Conservation (phyloP, 2,329 filamentous ascomycete species). For the Aspergillus sclerotialis region DNA sequence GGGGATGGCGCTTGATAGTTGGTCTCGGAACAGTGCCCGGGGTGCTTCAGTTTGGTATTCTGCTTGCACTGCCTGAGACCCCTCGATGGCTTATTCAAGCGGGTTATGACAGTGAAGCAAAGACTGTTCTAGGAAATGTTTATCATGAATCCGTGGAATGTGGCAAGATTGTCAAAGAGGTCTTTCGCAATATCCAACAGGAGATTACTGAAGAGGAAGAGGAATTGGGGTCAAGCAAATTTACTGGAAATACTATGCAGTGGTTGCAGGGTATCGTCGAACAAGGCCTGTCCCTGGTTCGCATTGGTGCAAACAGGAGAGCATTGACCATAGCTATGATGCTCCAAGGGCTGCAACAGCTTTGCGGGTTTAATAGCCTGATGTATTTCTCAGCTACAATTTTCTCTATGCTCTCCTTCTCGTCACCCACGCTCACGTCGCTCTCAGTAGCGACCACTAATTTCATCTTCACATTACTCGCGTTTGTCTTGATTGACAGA, state of each 20-base stretch:
- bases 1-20: conserved; percentile 87
- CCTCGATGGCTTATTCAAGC: conserved; percentile 78
- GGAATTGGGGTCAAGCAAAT: conserved; percentile 21
- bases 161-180: conserved; percentile 46
- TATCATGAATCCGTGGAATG: conserved; percentile 46
- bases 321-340: conserved; percentile 80
- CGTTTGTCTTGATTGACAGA: conserved; percentile 69
- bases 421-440: conserved; percentile 70
- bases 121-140: conserved; percentile 57
- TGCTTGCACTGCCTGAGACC: conserved; percentile 75
- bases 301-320: conserved; percentile 48
- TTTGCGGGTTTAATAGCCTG: conserved; percentile 83
- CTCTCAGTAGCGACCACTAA: conserved; percentile 77
- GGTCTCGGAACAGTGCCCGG: conserved; percentile 76
- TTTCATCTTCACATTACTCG: conserved; percentile 69
- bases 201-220: conserved; percentile 67
- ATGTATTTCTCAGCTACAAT: conserved; percentile 90
- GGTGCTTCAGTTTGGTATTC: conserved; percentile 58
- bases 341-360: conserved; percentile 78
- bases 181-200: conserved; percentile 63
- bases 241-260: conserved; percentile 7
- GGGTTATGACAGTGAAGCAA: conserved; percentile 56
- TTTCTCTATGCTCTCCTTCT: conserved; percentile 70
- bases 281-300: conserved; percentile 25
- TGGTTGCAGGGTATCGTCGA: conserved; percentile 22